Base-by-base conservation (phyloP, 164 flowering plant genomes). In the Litsea cubeba region DNA sequence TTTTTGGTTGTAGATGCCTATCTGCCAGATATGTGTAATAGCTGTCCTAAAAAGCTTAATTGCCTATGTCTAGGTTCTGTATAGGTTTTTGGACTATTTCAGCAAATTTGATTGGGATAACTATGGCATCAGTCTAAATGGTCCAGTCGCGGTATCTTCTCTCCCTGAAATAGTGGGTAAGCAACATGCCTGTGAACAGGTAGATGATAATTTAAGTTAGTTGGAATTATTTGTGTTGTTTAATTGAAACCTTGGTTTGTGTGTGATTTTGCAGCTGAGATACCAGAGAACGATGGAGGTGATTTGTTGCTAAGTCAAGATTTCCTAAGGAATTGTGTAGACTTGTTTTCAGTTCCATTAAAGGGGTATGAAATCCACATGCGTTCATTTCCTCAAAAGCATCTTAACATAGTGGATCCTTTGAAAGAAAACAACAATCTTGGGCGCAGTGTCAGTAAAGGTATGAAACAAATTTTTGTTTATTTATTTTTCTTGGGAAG, bases 31-130 rank as follows among this genome's bases (percentile, higher is more conserved):
- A 32, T 40, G 46, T 40, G 46, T 40, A 40, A 7, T 40, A 40
- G 46, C 10, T 40, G 46, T 40, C 46, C 46, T 40, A 40, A 40
- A 40, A 40, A 5, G 46, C 10, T 7, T 40, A 68, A 46, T 14
- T 18, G 57, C 7, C 30, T 10, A 20, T 68, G n/a, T 65, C 65
- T 60, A 95, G 98, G 99, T 95, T 74, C 76, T 95, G 11, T 90
- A 88, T 64, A 91, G 84, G 81, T 95, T 95, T 86, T 81, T 95
- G 88, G 99, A 95, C 78, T 90, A 89, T 80, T 95, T 85, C 73
- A 88, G 99, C 85, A 92, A 85, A 71, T 95, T 95, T 78, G 95
- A 92, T 32, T 95, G 98, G 99, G 97, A 93, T 5, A 87, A 80
- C 51, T 95, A 86, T 71, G 89, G 94, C 75, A 76, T 95, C 77